Evolutionary conservation across 2,329 filamentous ascomycete genomes (phyloP).

Genomic region (Periconia digitata): DNA sequence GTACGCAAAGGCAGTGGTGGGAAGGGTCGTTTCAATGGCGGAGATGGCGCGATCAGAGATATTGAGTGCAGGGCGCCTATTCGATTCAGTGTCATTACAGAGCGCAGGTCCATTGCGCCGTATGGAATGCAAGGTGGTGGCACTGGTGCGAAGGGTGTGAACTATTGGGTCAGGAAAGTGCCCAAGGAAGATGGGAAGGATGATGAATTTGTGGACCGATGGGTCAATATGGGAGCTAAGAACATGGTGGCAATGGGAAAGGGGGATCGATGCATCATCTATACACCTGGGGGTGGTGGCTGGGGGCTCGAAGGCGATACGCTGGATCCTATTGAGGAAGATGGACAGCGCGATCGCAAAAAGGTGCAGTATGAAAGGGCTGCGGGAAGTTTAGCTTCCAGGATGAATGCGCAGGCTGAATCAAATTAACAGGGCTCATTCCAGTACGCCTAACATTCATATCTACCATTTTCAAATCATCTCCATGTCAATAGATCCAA

Average conservation of each 20-base stretch:
- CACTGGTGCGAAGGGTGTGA: constrained; percentile 25
- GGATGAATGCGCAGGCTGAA: constrained; percentile 7
- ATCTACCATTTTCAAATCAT: too few species aligned
- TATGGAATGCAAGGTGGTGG: constrained; percentile 41
- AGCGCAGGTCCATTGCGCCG: constrained; percentile 38
- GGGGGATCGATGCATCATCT: constrained; percentile 15
- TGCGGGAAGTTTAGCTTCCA: constrained; percentile 9
- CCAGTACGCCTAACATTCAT: too few species aligned
- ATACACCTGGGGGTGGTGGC: constrained; percentile 15
- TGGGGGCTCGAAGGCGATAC: constrained; percentile 4
- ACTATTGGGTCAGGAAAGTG: constrained; percentile 27
- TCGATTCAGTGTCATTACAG: constrained; percentile 41
- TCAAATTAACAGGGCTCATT: constrained; percentile 6
- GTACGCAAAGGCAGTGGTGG: constrained; percentile 37
- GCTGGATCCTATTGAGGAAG: background rate
- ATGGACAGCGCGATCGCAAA: background rate
- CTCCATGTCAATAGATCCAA: too few species aligned
- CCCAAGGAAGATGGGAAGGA: background rate
- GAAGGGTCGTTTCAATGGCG: constrained; percentile 31
- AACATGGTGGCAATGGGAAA: constrained; percentile 13
- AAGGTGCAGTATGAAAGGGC: constrained; percentile 9
- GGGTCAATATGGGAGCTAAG: constrained; percentile 16
- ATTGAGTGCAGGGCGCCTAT: constrained; percentile 39
- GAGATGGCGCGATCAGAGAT: constrained; percentile 40
- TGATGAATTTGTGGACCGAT: constrained; percentile 5